Evolutionary conservation across 371 early-diverging fungal genomes (phyloP).

Genomic region (Rhizoclosmatium hyalinum): DNA sequence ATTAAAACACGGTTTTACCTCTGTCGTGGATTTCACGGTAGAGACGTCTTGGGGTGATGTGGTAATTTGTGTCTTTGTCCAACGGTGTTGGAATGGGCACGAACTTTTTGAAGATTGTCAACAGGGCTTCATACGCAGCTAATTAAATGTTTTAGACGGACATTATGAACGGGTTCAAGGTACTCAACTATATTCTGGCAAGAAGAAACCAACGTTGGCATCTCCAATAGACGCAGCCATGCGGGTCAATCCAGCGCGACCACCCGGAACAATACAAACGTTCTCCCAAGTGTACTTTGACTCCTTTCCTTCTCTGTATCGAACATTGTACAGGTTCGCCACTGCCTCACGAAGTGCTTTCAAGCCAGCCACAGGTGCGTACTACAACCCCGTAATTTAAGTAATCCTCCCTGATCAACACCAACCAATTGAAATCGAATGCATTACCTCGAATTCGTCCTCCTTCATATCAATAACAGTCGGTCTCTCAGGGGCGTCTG

Average conservation of each 20-base stretch:
- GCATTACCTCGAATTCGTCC: constrained; percentile 32
- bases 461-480: constrained; percentile 26
- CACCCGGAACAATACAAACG: constrained; percentile 63
- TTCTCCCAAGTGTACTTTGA: constrained; percentile 58
- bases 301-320: constrained; percentile 50
- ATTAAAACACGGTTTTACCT: background rate
- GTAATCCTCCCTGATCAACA: background rate
- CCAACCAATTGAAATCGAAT: background rate
- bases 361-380: constrained; percentile 58
- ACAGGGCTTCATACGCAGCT: constrained; percentile 38
- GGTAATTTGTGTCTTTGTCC: constrained; percentile 50
- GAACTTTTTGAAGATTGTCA: constrained; percentile 59
- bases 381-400: background rate
- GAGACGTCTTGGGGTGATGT: constrained; percentile 51
- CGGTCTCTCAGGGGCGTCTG: constrained; percentile 32
- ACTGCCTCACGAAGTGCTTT: constrained; percentile 53
- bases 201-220: constrained; percentile 61
- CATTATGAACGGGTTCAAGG: constrained; percentile 19
- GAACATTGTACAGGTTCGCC: constrained; percentile 58
- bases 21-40: constrained; percentile 53
- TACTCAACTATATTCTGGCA: constrained; percentile 62
- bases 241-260: constrained; percentile 60
- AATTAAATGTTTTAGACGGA: background rate
- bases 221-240: constrained; percentile 59
- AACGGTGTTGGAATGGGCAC: constrained; percentile 61